phyloP scores from a whole-genome alignment of 306 rosid species.

The Rosa rugosa region DNA sequence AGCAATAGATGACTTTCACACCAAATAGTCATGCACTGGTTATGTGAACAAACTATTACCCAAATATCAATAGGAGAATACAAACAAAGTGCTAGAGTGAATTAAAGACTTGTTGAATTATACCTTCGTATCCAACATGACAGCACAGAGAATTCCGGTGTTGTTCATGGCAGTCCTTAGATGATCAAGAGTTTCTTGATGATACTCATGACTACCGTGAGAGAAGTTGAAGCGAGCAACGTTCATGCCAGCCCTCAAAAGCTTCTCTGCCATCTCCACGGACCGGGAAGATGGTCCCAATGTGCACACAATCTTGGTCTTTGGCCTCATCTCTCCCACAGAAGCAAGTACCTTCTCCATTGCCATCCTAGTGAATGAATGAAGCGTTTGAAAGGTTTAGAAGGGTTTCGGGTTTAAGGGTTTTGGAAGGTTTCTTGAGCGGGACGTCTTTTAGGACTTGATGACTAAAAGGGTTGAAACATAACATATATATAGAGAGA shows the following conservation, averaged over 20 bases:
- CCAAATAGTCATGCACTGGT: background rate
- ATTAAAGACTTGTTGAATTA: background rate
- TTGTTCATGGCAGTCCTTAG: conserved; percentile 31
- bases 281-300: conserved; percentile 37
- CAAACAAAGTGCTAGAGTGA: background rate
- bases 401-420: background rate
- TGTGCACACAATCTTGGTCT: conserved; percentile 45
- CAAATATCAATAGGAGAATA: background rate
- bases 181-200: conserved; percentile 42
- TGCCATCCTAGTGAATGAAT: background rate
- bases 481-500: background rate
- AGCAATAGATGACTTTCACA: background rate
- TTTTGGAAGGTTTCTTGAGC: conserved; percentile 11
- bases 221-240: conserved; percentile 55
- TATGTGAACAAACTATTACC: background rate
- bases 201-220: conserved; percentile 36
- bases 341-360: conserved; percentile 12
- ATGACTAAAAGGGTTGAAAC: background rate
- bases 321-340: conserved; percentile 16
- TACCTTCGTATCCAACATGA: conserved; percentile 28
- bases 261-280: conserved; percentile 33
- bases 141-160: conserved; percentile 38
- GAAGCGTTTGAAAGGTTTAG: background rate
- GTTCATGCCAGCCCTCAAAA: conserved; percentile 37
- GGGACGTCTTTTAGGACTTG: background rate